A percentile compares a stretch with the other conserved stretches of the same genome.
Conservation (phyloP, 345 rosid species). For the Aquilaria sinensis region DNA sequence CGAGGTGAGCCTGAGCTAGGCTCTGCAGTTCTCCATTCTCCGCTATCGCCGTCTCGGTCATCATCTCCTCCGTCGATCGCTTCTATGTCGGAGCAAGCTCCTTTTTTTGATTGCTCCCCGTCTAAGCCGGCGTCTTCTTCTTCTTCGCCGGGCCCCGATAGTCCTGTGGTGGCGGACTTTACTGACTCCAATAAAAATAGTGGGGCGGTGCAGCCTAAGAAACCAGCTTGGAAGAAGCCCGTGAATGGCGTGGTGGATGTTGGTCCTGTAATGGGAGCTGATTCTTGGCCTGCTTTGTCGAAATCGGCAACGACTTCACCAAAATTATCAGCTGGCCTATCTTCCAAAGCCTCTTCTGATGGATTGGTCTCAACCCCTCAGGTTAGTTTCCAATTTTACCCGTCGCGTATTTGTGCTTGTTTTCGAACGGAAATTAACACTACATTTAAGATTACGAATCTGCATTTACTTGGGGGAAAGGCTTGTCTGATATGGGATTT, state of each 20-base stretch:
- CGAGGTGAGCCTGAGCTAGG: constrained; percentile 32
- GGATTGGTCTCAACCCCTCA: constrained; percentile 40
- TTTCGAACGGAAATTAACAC: background rate
- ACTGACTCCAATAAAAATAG: constrained; percentile 23
- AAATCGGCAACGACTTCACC: constrained; percentile 41
- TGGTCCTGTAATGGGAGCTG: constrained; percentile 49
- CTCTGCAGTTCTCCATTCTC: constrained; percentile 8
- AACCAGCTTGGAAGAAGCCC: constrained; percentile 52
- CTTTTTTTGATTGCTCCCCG: constrained; percentile 19
- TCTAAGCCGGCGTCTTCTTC: constrained; percentile 15
- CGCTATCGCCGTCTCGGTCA: constrained; percentile 21
- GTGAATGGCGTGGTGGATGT: constrained; percentile 33
- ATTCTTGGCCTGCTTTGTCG: constrained; percentile 62
- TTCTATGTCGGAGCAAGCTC: constrained; percentile 18
- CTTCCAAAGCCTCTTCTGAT: constrained; percentile 26
- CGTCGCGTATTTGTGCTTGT: background rate
- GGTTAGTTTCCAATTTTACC: constrained; percentile 22
- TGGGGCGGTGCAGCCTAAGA: constrained; percentile 35
- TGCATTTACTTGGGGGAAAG: background rate
- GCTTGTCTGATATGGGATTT: too few relatives aligned
- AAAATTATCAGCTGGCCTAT: constrained; percentile 26
- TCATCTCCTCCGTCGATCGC: constrained; percentile 3
- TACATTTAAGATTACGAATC: background rate
- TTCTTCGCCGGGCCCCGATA: constrained; percentile 13
- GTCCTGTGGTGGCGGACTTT: constrained; percentile 20